phyloP scores from a whole-genome alignment of 805 yeast species.

The Grigorovia jiainica region DNA sequence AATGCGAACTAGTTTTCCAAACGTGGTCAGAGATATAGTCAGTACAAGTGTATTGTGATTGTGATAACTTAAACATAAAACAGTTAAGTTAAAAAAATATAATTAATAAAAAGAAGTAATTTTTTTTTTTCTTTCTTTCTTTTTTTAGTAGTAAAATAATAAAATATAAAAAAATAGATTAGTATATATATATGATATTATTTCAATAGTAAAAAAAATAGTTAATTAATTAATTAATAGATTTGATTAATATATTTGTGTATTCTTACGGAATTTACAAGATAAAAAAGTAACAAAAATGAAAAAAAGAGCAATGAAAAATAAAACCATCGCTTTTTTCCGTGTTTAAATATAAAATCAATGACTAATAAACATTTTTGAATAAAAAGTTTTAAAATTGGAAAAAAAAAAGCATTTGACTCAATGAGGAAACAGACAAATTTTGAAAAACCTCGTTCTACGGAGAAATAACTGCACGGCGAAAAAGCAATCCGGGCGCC shows the following conservation, averaged over 20 bases:
- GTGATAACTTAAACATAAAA: conserved; percentile 27
- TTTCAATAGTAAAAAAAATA: too few relatives aligned
- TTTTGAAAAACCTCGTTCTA: too few relatives aligned
- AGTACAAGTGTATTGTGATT: conserved; percentile 33
- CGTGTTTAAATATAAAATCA: background rate
- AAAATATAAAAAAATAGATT: background rate
- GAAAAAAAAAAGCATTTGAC: background rate
- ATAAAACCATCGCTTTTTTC: background rate
- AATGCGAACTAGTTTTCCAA: conserved; percentile 41
- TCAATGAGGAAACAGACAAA: too few relatives aligned
- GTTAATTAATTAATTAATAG: too few relatives aligned
- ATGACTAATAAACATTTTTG: background rate
- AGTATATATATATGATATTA: background rate
- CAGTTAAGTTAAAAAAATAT: conserved; percentile 1
- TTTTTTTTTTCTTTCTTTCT: background rate
- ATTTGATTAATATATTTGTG: background rate
- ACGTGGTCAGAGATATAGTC: conserved; percentile 44
- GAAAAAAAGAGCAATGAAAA: background rate
- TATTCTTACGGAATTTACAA: background rate
- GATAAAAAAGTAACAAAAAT: background rate
- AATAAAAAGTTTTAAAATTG: background rate
- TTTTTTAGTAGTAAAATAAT: background rate
- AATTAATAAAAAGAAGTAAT: background rate
- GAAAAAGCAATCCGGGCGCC: background rate
- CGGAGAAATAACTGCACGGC: background rate